Base-by-base conservation (phyloP, 805 yeast genomes). In the Lachancea sp. region DNA sequence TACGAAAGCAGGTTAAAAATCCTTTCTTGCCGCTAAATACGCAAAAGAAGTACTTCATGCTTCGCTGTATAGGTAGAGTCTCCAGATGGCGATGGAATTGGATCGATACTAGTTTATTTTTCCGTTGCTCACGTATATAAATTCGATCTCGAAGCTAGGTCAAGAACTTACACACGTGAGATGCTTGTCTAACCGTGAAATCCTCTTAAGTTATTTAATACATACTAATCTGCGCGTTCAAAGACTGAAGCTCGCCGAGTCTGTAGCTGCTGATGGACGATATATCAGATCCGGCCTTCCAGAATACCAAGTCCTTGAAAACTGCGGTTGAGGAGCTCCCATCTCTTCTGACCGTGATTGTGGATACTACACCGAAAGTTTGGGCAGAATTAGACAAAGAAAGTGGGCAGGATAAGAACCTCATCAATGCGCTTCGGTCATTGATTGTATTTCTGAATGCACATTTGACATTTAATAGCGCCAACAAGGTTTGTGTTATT, bases 401-500 rank as follows among this genome's bases (percentile, higher is more conserved):
- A 38, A 48, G 54, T 25, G 41, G 54, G 39, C 51, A 55, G 44
- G 42, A 63, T 34, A 55, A 72, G n/a, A 55, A 77, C 31, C 60
- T 86, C 17, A 70, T 74, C 45, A 77, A 78, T 31, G 77, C 82
- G 6, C 60, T 83, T 5, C 73, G 82, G 46, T 68, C 89, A 2
- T 55, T 89, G 7, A 61, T 87, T 23, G 87, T 92, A 18, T 79
- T 83, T 53, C 60, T 89, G 38, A 92, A 92, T 60, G 88, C 95
- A 1, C 98, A 92, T 60, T 59, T 92, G 34, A 80, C 97, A 0
- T 69, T 86, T 37, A 85, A 85, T 60, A 84, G 83, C 50, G 77
- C 88, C 26, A 92, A 92, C 59, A 76, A 76, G 54, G 94, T 90
- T 8, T 83, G 92, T 2, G 75, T 90, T 12, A 74, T 89, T 29